Evolutionary conservation across 805 yeast genomes (phyloP), one percentile per base, ranked within the genome.

Genomic region (Zygosaccharomyces siamensis): DNA sequence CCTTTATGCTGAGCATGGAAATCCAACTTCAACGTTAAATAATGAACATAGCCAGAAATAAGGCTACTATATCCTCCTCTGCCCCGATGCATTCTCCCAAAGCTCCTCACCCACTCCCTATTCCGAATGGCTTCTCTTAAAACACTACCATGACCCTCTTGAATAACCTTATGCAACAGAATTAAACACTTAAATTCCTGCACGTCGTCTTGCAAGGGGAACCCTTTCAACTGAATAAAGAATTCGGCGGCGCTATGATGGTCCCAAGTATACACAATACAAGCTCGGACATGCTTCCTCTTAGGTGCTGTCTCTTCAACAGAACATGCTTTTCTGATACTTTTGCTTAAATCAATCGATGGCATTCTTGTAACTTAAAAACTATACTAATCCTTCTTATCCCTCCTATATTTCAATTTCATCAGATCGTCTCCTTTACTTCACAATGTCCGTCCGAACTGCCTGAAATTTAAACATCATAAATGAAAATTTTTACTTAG

Each of bases 241-340:
- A 90, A 86, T 7, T 86, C 87, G 49, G 80, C 76, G 3, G 95
- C 81, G 35, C 88, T 81, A 63, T 86, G 84, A 61, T 88, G 92
- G 67, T 93, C 99, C 97, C 97, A 92, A 0, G 97, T 89, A 68
- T 84, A 90, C 33, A 92, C 96, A 51, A 90, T 90, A 72, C 97
- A 89, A 1, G 95, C 89, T 61, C 99, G 76, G 5, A 92, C 98
- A 69, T 92, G 99, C 66, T 92, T 92, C 58, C 99, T 76, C 68
- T 92, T 92, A 1, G 99, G 97, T 0, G 97, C 95, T 3, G 86
- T 77, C 63, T 89, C 97, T 23, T 89, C 97, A 16, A 78, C 54
- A 23, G 84, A 83, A 50, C 95, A 85, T 0, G 99, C 97, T 71
- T 92, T 92, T 63, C 80, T 83, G 31, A 72, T 50, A 26, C 70